A percentile compares a stretch with the other conserved stretches of the same genome.
These are phyloP conservation scores for Lablab purpureus DNA, from an alignment of 306 rosid species.

Conservation along the genomic window DNA sequence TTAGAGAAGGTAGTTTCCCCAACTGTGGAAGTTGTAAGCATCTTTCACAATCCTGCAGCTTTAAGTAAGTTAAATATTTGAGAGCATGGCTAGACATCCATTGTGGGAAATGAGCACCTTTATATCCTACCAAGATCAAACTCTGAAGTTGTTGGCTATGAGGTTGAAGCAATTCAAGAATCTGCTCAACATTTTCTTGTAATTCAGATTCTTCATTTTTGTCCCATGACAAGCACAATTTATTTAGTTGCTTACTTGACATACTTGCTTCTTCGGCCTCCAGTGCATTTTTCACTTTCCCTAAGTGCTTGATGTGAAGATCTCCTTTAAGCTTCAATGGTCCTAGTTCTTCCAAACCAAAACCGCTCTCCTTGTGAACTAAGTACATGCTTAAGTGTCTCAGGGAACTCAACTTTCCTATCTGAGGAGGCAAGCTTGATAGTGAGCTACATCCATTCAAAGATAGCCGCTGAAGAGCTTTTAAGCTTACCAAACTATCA, in stretches of 20 bases:
- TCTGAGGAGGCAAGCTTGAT: neutral
- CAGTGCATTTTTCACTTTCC: neutral
- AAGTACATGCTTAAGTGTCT: neutral
- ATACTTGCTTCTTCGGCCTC: too few species aligned
- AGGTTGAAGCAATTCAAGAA: conserved; percentile 48
- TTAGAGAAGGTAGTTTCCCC: conserved; percentile 30
- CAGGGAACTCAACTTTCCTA: neutral
- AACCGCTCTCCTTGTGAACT: conserved; percentile 39
- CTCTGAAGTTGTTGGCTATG: neutral
- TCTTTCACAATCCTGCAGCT: neutral
- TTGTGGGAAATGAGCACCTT: conserved; percentile 24
- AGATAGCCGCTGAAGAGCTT: neutral
- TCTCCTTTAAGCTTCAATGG: conserved; percentile 31
- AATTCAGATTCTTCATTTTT: neutral
- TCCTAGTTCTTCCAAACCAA: conserved; percentile 29
- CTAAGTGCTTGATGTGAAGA: conserved; percentile 32
- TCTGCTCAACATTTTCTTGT: neutral
- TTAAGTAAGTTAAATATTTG: neutral
- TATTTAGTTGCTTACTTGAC: too few species aligned
- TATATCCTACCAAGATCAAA: neutral
- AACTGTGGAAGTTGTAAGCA: conserved; percentile 14
- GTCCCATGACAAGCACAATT: neutral
- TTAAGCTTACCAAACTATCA: neutral
- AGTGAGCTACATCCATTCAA: neutral
- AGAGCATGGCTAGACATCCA: conserved; percentile 31